These are phyloP conservation scores for Volutella citrinella DNA, from an alignment of 2,329 filamentous ascomycete species.

Conservation along the genomic window DNA sequence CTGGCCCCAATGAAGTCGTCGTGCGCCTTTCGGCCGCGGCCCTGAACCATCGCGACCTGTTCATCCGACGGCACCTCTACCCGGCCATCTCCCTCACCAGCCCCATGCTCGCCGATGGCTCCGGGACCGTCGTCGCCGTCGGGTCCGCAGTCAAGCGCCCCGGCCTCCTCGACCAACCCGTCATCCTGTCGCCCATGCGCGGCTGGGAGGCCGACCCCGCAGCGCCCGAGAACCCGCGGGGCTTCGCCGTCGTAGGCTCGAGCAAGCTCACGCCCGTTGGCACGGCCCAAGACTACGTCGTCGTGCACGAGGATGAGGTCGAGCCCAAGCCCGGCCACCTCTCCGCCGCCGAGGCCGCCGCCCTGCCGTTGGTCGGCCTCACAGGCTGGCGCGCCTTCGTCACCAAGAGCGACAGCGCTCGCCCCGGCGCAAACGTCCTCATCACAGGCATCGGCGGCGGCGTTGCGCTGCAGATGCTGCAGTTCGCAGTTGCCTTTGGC, in stretches of 20 bases:
- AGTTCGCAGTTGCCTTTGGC: conserved; percentile 74
- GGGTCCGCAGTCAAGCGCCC: conserved; percentile 45
- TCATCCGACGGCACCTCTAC: conserved; percentile 90
- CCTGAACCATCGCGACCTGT: conserved; percentile 93
- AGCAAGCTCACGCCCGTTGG: conserved; percentile 61
- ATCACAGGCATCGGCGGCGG: conserved; percentile 92
- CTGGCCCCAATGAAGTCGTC: conserved; percentile 66
- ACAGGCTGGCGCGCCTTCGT: conserved; percentile 87
- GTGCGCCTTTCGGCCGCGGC: conserved; percentile 75
- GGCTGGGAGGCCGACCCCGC: conserved; percentile 72
- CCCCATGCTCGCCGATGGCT: conserved; percentile 80
- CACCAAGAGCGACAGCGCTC: conserved; percentile 67
- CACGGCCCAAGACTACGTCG: conserved; percentile 71
- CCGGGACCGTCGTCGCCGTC: conserved; percentile 66
- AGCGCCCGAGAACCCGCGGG: conserved; percentile 64
- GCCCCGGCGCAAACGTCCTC: conserved; percentile 69
- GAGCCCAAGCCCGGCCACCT: conserved; percentile 75
- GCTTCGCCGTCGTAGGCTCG: conserved; percentile 67
- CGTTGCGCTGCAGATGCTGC: conserved; percentile 77
- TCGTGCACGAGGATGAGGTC: conserved; percentile 68
- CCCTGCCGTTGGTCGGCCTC: conserved; percentile 78
- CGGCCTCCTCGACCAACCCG: conserved; percentile 58
- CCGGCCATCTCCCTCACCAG: conserved; percentile 76
- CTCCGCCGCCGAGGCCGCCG: conserved; percentile 70
- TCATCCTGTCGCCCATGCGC: conserved; percentile 73